Percentiles rank a stretch among this genome's conserved stretches.
phyloP scores from a whole-genome alignment of 768 basidiomycete genomes.

The Xanthoconium stramineum region DNA sequence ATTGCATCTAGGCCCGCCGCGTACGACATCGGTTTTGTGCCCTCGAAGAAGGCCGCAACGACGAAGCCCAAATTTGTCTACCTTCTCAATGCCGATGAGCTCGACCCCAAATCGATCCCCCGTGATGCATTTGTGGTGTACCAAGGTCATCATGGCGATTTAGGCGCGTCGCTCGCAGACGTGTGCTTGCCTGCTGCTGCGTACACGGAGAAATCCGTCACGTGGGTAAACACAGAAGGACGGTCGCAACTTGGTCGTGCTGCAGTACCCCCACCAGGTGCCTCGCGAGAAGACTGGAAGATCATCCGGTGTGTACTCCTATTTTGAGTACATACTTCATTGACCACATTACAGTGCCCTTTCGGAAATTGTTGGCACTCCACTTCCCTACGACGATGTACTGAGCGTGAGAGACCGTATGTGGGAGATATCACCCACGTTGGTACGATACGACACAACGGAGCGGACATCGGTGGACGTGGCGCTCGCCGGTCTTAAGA shows the following conservation, averaged over 20 bases:
- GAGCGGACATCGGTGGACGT: constrained; percentile 77
- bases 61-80: constrained; percentile 93
- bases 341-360: constrained; percentile 56
- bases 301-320: constrained; percentile 67
- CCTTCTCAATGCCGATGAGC: constrained; percentile 93
- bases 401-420: constrained; percentile 82
- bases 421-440: constrained; percentile 93
- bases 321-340: not conserved
- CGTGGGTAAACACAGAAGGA: constrained; percentile 98
- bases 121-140: constrained; percentile 95
- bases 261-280: constrained; percentile 93
- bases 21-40: constrained; percentile 92
- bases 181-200: constrained; percentile 91
- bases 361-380: constrained; percentile 77
- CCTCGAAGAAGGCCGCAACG: constrained; percentile 71
- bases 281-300: constrained; percentile 96
- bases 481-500: constrained; percentile 64
- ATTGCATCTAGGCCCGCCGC: constrained; percentile 89
- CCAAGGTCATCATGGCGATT: constrained; percentile 97
- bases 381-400: constrained; percentile 88
- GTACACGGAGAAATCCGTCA: constrained; percentile 87
- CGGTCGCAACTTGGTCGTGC: constrained; percentile 86
- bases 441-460: constrained; percentile 79
- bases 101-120: constrained; percentile 86
- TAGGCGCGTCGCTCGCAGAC: constrained; percentile 96